phyloP scores from a whole-genome alignment of 768 basidiomycete genomes.

The Suillus alpinus region DNA sequence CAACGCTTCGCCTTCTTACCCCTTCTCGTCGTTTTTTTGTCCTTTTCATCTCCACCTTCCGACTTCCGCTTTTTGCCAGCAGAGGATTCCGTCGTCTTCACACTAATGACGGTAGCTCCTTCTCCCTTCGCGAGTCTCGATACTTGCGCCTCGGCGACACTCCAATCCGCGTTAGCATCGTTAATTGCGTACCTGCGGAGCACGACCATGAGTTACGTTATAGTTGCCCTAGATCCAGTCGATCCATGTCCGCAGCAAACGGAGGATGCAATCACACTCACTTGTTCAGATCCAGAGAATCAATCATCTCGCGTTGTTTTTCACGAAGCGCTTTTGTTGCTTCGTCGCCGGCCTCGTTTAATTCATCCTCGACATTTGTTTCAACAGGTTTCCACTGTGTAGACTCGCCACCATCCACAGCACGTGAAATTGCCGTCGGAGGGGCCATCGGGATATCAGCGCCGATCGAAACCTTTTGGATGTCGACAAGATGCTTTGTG shows the following conservation, averaged over 20 bases:
- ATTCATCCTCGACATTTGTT: conserved; percentile 57
- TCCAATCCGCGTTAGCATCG: conserved; percentile 69
- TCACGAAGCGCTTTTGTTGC: conserved; percentile 53
- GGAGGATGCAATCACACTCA: conserved; percentile 41
- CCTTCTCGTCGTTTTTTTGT: conserved; percentile 50
- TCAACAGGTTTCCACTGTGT: conserved; percentile 44
- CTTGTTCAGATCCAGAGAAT: conserved; percentile 84
- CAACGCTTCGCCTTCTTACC: conserved; percentile 41
- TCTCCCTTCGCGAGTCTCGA: conserved; percentile 43
- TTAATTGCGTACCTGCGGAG: conserved; percentile 69
- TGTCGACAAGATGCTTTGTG: conserved; percentile 66
- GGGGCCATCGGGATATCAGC: conserved; percentile 53
- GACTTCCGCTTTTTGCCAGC: conserved; percentile 62
- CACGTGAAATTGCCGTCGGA: conserved; percentile 17
- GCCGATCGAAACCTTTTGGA: conserved; percentile 77
- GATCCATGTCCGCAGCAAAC: conserved; percentile 7
- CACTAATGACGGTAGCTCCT: conserved; percentile 72
- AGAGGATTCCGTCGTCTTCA: conserved; percentile 45
- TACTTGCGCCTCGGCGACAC: conserved; percentile 71
- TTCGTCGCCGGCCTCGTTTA: conserved; percentile 74
- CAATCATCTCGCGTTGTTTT: conserved; percentile 84
- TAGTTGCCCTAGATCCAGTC: conserved; percentile 12
- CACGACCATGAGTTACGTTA: conserved; percentile 10
- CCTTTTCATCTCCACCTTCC: conserved; percentile 34
- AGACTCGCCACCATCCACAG: conserved; percentile 3